These are phyloP conservation scores for Geotrichum klebahnii DNA, from an alignment of 1,139 yeast species.

Conservation along the genomic window DNA sequence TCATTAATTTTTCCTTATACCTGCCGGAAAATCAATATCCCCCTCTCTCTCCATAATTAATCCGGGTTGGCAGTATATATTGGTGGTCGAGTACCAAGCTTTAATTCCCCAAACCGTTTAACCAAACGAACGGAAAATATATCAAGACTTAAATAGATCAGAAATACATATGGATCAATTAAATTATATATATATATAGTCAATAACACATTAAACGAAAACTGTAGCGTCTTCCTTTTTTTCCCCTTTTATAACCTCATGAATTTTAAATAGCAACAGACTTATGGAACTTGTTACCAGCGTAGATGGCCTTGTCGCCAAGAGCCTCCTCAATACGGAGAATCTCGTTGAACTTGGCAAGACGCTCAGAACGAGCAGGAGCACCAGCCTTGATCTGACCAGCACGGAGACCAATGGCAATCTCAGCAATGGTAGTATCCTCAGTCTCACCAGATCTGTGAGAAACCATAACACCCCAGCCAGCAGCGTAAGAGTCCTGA, in stretches of 20 bases:
- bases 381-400: slow-evolving; percentile 99
- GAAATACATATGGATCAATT: too few species aligned
- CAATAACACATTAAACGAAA: neutral
- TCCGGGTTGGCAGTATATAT: too few species aligned
- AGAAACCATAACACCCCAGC: slow-evolving; percentile 97
- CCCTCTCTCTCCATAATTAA: too few species aligned
- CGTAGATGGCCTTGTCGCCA: slow-evolving; percentile 91
- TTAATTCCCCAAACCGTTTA: too few species aligned
- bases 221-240: neutral
- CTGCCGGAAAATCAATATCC: too few species aligned
- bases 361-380: slow-evolving; percentile 98
- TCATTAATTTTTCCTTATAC: too few species aligned
- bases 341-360: slow-evolving; percentile 88
- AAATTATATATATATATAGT: neutral
- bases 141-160: too few species aligned
- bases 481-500: slow-evolving; percentile 80
- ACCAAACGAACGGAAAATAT: too few species aligned
- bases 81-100: too few species aligned
- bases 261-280: slow-evolving; percentile 29
- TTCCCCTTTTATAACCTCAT: too few species aligned
- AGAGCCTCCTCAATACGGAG: slow-evolving; percentile 96
- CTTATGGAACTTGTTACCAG: slow-evolving; percentile 80
- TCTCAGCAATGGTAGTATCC: slow-evolving; percentile 95
- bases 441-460: slow-evolving; percentile 99
- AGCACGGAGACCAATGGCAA: slow-evolving; percentile 91